A percentile compares a stretch with the other conserved stretches of the same genome.
Conservation (phyloP, 371 early-diverging fungal species). For the Coemansia sp. region DNA sequence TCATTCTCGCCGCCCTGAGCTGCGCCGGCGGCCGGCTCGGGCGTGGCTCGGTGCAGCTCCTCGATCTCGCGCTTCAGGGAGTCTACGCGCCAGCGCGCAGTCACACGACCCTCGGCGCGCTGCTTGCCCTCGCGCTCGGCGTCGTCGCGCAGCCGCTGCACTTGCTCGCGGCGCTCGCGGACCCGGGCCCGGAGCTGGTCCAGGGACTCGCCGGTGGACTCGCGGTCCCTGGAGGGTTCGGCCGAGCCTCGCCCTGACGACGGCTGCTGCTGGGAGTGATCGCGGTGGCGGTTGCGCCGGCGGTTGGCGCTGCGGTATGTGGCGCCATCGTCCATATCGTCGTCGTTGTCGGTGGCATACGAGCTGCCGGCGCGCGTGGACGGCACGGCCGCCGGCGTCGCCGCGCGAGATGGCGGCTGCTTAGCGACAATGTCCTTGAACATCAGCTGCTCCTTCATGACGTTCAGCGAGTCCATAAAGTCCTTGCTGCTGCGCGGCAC, state of each 20-base stretch:
- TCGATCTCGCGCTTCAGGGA: constrained; percentile 46
- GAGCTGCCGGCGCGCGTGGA: constrained; percentile 8
- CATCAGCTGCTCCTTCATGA: constrained; percentile 44
- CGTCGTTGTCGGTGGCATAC: constrained; percentile 1
- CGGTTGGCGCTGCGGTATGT: constrained; percentile 37
- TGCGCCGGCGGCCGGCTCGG: neutral
- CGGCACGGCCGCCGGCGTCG: neutral
- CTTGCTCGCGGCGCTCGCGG: constrained; percentile 26
- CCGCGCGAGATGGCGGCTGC: neutral
- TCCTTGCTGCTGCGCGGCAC: constrained; percentile 43
- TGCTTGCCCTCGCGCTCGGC: constrained; percentile 17
- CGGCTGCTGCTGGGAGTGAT: neutral
- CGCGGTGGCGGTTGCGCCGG: constrained; percentile 19
- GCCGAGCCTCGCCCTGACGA: constrained; percentile 11
- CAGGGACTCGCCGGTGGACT: constrained; percentile 23
- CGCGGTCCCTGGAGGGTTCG: constrained; percentile 4
- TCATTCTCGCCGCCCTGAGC: neutral
- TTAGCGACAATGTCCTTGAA: constrained; percentile 4
- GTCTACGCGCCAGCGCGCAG: constrained; percentile 37
- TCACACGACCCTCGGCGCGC: constrained; percentile 33
- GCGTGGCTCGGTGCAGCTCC: constrained; percentile 31
- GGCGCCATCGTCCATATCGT: constrained; percentile 9
- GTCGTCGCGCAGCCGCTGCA: constrained; percentile 6
- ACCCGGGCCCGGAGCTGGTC: constrained; percentile 32
- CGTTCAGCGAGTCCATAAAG: constrained; percentile 35